phyloP scores from a whole-genome alignment of 2,329 filamentous ascomycete genomes.

The Aspergillus jensenii region DNA sequence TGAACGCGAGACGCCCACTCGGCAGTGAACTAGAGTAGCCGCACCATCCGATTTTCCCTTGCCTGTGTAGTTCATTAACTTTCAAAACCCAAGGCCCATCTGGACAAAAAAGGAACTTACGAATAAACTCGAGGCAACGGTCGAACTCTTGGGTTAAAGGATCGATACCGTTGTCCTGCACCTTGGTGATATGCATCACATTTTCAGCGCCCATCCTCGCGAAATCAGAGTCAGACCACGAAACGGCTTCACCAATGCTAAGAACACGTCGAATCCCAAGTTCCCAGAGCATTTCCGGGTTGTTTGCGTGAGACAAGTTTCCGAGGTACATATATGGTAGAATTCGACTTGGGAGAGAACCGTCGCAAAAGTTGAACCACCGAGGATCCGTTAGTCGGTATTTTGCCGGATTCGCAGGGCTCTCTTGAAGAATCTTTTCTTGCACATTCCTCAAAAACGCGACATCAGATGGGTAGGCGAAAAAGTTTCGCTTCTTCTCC shows the following conservation, averaged over 20 bases:
- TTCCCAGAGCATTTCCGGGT: constrained; percentile 74
- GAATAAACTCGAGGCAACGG: constrained; percentile 85
- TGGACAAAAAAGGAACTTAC: constrained; percentile 54
- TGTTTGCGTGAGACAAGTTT: constrained; percentile 91
- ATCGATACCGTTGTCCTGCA: constrained; percentile 97
- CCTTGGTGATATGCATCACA: constrained; percentile 74
- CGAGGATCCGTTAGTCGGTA: constrained; percentile 55
- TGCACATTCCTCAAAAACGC: constrained; percentile 76
- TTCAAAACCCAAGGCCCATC: too few species aligned
- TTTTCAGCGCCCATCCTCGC: constrained; percentile 76
- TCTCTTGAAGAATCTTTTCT: constrained; percentile 65
- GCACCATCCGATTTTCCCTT: constrained; percentile 73
- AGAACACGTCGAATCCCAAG: constrained; percentile 85
- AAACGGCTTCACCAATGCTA: constrained; percentile 85
- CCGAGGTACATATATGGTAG: constrained; percentile 95
- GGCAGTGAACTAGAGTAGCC: constrained; percentile 91
- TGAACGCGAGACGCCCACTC: constrained; percentile 91
- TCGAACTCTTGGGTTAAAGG: constrained; percentile 82
- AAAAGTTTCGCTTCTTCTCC: constrained; percentile 83
- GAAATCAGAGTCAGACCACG: constrained; percentile 71
- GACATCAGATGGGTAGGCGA: constrained; percentile 90
- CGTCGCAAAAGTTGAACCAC: constrained; percentile 84
- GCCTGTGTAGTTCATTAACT: constrained; percentile 53
- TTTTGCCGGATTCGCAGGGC: constrained; percentile 30
- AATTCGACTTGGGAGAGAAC: constrained; percentile 84